Evolutionary conservation across 2,329 filamentous ascomycete species (phyloP), one percentile per base, ranked within the genome.

Genomic region (Trichoderma sp.): DNA sequence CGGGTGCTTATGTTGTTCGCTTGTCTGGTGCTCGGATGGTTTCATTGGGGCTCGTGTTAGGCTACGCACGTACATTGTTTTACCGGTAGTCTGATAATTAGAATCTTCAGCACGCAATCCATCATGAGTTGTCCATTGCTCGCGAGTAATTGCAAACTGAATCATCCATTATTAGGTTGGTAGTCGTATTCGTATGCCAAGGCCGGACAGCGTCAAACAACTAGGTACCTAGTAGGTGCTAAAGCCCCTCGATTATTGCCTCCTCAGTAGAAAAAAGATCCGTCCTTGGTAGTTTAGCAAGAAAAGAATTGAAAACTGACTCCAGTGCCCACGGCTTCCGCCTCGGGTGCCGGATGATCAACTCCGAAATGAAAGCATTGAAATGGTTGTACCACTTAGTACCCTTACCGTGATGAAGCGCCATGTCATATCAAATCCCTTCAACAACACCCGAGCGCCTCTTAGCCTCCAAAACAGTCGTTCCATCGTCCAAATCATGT

Each of bases 341-440:
- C 32, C 28, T 53, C 64, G 34, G 53, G 34, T n/a, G 11, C 50
- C 64, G 50, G 64, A 39, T 39, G 26, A 39, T 50, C 64, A 58
- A 58, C 15, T 20, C 64, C 62, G 53, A 68, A 34, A 68, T 61
- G 66, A 68, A 68, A 71, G 55, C 32, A 59, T 36, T 36, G 34
- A 36, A 50, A 47, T 50, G 26, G 36, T 59, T 53, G 47, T 23
- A 53, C 47, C 47, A 53, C 47, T 53, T 13, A 53, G 47, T 53
- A 53, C 47, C 47, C 47, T 53, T 53, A 13, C 47, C 53, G 20
- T 39, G 23, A 47, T 64, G 23, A 71, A 23, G 59, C 17, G 34
- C 34, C n/a, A 20, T 50, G 43, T n/a, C 39, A 43, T 43, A 43
- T 43, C 39, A 57, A 47, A 57, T 47, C 47, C 47, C 20, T 50